phyloP scores from a whole-genome alignment of 2,329 filamentous ascomycete species.

The Drechslerella coelobrocha region DNA sequence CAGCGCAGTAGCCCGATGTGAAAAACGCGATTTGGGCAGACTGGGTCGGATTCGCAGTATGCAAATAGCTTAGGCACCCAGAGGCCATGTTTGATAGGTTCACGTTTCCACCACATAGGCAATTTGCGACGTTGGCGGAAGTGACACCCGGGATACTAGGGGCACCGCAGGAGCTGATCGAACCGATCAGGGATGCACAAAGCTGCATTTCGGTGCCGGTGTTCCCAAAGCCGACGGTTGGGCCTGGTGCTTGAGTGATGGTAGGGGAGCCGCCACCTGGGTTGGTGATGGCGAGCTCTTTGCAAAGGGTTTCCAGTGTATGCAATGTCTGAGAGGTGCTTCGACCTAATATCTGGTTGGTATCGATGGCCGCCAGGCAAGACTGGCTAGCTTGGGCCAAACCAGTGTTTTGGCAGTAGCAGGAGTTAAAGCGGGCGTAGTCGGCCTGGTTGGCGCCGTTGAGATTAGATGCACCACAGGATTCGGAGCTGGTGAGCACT shows the following conservation, averaged over 20 bases:
- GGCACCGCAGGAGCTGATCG: slow-evolving; percentile 19
- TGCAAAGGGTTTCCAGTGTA: slow-evolving; percentile 14
- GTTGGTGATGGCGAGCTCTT: slow-evolving; percentile 16
- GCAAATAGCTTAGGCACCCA: slow-evolving; percentile 11
- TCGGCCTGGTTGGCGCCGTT: not conserved
- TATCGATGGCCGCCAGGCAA: slow-evolving; percentile 6
- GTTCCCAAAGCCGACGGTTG: not conserved
- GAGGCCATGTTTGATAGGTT: slow-evolving; percentile 14
- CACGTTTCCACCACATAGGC: slow-evolving; percentile 6
- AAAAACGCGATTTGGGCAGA: slow-evolving; percentile 16
- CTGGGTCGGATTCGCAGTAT: slow-evolving; percentile 19
- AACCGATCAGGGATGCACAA: slow-evolving; percentile 4
- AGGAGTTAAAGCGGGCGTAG: slow-evolving; percentile 6
- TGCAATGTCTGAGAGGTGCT: slow-evolving; percentile 16
- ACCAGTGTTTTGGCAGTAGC: slow-evolving; percentile 20
- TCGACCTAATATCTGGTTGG: slow-evolving; percentile 9
- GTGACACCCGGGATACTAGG: slow-evolving; percentile 11
- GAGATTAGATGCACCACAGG: slow-evolving; percentile 13
- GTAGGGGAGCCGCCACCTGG: not conserved
- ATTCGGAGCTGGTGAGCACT: not conserved
- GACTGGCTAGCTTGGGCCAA: not conserved
- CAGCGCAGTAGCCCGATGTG: slow-evolving; percentile 10
- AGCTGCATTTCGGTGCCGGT: not conserved
- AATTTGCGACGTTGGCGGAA: slow-evolving; percentile 16
- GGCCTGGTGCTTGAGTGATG: not conserved